Evolutionary conservation across 768 basidiomycete genomes (phyloP), one percentile per base, ranked within the genome.

Genomic region (Hygrophoropsis aurantiaca): DNA sequence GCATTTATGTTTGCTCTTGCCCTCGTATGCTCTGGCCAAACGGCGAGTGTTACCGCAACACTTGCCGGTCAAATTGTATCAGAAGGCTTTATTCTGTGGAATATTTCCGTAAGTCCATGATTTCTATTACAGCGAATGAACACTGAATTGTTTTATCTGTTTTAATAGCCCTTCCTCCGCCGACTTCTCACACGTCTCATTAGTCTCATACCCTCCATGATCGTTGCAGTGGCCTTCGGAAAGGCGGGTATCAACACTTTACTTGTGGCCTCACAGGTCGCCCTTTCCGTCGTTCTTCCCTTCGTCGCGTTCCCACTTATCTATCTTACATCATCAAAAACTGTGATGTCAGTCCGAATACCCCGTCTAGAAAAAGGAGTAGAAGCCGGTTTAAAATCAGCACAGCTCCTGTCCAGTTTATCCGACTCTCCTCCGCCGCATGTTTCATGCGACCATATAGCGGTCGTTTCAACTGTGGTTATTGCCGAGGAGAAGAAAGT

Each of bases 51-150:
- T 47, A 77, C 77, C 0, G 74, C 72, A 10, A 78, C 77, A 1
- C 57, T 79, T 11, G 66, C 73, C 0, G 75, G 78, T 2, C 75
- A 78, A 48, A 66, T 79, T 38, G 71, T 80, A 34, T 67, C 67
- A 13, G 75, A 79, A 49, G 78, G 77, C 3, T 74, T 76, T 46
- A 65, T 77, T 54, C 61, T 69, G n/a, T 78, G 76, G 75, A 64
- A 63, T 19, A 70, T 74, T 9, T 73, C 69, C 53, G 62, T 64
- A 51, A 16, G 56, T 42, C 3, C 27, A 38, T n/a, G 6, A 38
- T 7, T 38, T 16, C 36, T n/a, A n/a, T n/a, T n/a, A n/a, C n/a
- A n/a, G n/a, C n/a, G n/a, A n/a, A n/a, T n/a, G n/a, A n/a, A n/a
- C n/a, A n/a, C n/a, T n/a, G n/a, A n/a, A n/a, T 30, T 30, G 13